Evolutionary conservation across 305 asterid species (phyloP), one percentile per base, ranked within the genome.

Genomic region (Andrographis paniculata): DNA sequence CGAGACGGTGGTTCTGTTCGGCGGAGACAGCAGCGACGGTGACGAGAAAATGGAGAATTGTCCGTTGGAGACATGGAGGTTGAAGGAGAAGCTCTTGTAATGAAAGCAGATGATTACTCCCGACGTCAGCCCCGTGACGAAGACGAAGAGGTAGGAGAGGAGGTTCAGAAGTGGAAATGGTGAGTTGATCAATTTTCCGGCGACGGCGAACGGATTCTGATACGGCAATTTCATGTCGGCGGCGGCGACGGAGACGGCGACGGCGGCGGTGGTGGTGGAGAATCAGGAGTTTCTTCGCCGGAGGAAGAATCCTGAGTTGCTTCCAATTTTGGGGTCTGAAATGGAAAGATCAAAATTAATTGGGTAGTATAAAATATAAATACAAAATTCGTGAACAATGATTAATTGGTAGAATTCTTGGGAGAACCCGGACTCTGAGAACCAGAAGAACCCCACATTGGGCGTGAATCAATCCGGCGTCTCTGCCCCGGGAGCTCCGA

Each of bases 51-150:
- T 52, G 9, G 75, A 73, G 56, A 81, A 60, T 8, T 65, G 77
- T 18, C 80, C 76, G 38, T 71, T 62, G 6, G 79, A 71, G 56
- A 77, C 68, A 16, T 67, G 82, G 18, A 89, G 71, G 22, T 76
- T 76, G 57, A 82, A 58, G 0, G 82, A 72, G 48, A 77, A 55
- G 53, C 63, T 73, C 14, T 61, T 78, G 64, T 63, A 72, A 46
- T 79, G 78, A 68, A 73, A 72, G 53, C 87, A 77, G 28, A 80
- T 39, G 42, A 77, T 46, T 27, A 78, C 41, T 2, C 94, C 95
- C 14, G 73, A 42, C 0, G 94, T 64, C 36, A 89, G 52, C 52
- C 94, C 94, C 66, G 66, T 35, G 42, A 60, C 66, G 73, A 82
- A 73, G 65, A 82, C 62, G 57, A 81, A 50, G 30, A 75, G 22